Evolutionary conservation across 2,329 filamentous ascomycete species (phyloP).

Genomic region (Calycina herbarum): DNA sequence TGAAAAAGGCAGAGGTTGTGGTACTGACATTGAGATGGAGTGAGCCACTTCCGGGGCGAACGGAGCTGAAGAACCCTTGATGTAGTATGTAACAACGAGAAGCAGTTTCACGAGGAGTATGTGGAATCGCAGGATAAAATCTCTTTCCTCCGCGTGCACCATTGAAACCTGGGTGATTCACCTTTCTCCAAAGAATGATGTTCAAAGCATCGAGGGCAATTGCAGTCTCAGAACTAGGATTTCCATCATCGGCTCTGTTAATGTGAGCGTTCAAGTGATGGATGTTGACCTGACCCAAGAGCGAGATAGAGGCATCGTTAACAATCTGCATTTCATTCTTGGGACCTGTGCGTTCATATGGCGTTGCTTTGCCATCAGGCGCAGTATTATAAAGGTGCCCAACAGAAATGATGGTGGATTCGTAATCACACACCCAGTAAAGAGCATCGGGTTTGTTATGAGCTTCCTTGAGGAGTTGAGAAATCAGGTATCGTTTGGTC

Average conservation of each 20-base stretch:
- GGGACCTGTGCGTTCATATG: background rate
- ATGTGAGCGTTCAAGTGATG: background rate
- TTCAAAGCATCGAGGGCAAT: slow-evolving; percentile 3
- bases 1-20: slow-evolving; percentile 1
- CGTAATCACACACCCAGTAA: slow-evolving; percentile 12
- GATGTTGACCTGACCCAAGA: background rate
- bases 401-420: slow-evolving; percentile 8
- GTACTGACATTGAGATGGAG: background rate
- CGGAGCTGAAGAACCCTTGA: background rate
- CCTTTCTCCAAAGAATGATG: slow-evolving; percentile 1
- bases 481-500: background rate
- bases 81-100: background rate
- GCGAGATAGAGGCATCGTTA: background rate
- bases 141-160: slow-evolving; percentile 5
- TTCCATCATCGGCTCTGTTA: background rate
- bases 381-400: background rate
- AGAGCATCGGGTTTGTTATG: background rate
- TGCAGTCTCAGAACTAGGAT: background rate
- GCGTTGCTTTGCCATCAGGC: background rate
- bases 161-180: background rate
- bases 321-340: background rate
- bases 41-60: background rate
- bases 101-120: background rate
- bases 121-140: slow-evolving; percentile 4
- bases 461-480: background rate